These are phyloP conservation scores for Ulvella scutata DNA, from an alignment of 139 green algal genomes.

Conservation along the genomic window DNA sequence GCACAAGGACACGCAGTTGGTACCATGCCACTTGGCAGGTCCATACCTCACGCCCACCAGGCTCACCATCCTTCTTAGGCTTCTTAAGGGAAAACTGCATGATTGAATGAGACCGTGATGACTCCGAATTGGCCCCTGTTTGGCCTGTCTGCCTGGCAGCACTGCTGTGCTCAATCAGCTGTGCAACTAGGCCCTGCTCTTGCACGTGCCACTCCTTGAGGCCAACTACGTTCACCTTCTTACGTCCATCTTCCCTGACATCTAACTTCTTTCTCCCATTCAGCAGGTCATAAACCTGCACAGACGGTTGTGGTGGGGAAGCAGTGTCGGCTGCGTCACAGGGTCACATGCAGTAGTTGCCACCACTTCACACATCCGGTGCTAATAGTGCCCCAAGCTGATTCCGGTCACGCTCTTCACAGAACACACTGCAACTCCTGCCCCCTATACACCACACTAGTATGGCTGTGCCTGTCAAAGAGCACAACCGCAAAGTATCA, in stretches of 20 bases:
- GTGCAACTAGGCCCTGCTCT: conserved; percentile 10
- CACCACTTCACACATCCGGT: no score
- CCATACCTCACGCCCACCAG: neutral
- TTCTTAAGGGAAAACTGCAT: conserved; percentile 80
- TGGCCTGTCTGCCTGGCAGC: conserved; percentile 60
- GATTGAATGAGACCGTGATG: conserved; percentile 87
- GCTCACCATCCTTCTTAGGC: conserved; percentile 2
- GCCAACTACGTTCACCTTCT: conserved; percentile 63
- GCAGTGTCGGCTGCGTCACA: no score
- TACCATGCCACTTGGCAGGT: no score
- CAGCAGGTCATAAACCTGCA: conserved; percentile 77
- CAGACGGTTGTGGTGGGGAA: no score
- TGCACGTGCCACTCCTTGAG: conserved; percentile 15
- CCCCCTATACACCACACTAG: no score
- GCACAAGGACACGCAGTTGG: no score
- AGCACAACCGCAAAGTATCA: no score
- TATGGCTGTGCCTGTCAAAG: no score
- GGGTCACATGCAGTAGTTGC: no score
- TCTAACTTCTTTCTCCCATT: conserved; percentile 77
- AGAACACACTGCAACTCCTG: no score
- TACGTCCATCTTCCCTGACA: conserved; percentile 83
- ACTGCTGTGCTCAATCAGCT: conserved; percentile 63
- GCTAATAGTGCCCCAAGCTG: no score
- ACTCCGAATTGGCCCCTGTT: conserved; percentile 94
- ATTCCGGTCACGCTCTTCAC: no score